Conservation (phyloP, 352 stramenopile species). For the Phytopythium delawarense region DNA sequence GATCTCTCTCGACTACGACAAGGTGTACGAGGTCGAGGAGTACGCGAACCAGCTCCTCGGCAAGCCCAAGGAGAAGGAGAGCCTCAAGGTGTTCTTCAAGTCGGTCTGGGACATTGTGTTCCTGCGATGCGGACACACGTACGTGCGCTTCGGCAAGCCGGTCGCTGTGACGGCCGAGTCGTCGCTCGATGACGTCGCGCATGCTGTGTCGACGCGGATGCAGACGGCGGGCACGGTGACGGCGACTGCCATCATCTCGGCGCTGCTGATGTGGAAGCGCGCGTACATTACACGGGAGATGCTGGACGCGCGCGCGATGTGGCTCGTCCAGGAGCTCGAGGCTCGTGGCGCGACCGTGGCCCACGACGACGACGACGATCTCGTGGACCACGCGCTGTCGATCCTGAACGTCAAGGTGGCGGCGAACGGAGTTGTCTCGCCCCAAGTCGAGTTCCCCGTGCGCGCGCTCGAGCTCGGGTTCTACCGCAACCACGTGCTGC, state of each 20-base stretch:
- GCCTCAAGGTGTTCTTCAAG: constrained; percentile 61
- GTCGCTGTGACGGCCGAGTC: constrained; percentile 48
- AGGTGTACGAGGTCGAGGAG: constrained; percentile 83
- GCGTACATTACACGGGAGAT: constrained; percentile 54
- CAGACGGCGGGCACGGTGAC: constrained; percentile 73
- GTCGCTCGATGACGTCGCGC: constrained; percentile 41
- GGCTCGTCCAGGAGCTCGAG: constrained; percentile 53
- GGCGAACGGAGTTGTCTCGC: constrained; percentile 33
- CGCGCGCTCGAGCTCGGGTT: constrained; percentile 74
- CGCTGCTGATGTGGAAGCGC: constrained; percentile 79
- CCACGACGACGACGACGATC: constrained; percentile 47
- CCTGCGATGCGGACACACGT: constrained; percentile 74
- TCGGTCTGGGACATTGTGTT: constrained; percentile 75
- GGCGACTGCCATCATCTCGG: constrained; percentile 63
- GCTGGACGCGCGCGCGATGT: constrained; percentile 43
- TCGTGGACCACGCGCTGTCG: constrained; percentile 53
- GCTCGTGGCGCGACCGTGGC: constrained; percentile 45
- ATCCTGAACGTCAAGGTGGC: constrained; percentile 52
- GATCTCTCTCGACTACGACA: constrained; percentile 88
- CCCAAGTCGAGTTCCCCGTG: constrained; percentile 54
- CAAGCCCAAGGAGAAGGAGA: constrained; percentile 83
- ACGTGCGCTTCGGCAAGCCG: constrained; percentile 77
- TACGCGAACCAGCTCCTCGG: constrained; percentile 86
- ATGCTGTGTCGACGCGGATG: constrained; percentile 63
- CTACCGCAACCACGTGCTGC: constrained; percentile 83